Conservation (phyloP, 2,329 filamentous ascomycete species). For the Claviceps spartinae region DNA sequence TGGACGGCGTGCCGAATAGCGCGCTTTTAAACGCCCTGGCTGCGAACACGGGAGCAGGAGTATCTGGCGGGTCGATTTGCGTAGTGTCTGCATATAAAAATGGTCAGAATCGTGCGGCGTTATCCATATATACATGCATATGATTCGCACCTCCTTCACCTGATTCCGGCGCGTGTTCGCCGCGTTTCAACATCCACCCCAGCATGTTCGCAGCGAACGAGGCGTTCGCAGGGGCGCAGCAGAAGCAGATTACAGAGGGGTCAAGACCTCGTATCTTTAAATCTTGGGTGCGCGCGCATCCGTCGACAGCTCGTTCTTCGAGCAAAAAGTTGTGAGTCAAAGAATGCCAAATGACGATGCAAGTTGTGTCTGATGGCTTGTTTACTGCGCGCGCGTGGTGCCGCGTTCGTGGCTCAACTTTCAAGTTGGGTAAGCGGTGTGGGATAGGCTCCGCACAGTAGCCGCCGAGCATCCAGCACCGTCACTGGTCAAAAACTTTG, state of each 20-base stretch:
- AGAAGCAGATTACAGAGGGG: neutral
- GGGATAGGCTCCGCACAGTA: no score
- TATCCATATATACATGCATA: neutral
- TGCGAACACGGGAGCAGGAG: constrained; percentile 52
- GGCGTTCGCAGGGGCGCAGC: neutral
- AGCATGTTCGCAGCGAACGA: constrained; percentile 29
- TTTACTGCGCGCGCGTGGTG: no score
- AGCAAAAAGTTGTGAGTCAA: no score
- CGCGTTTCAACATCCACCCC: constrained; percentile 43
- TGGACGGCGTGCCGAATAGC: constrained; percentile 45
- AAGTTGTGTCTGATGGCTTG: no score
- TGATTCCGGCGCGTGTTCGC: constrained; percentile 24
- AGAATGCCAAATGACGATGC: no score
- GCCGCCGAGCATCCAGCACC: no score
- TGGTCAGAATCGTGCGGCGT: neutral
- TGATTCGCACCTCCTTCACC: constrained; percentile 12
- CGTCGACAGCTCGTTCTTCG: neutral
- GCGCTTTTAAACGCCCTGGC: constrained; percentile 51
- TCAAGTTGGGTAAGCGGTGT: no score
- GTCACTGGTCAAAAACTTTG: no score
- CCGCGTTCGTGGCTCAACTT: no score
- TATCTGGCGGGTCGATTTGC: constrained; percentile 46
- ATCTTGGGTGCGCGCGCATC: neutral
- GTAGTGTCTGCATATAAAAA: constrained; percentile 22
- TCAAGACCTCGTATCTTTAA: no score